Conservation (phyloP, 441 rosid genomes). For the Adansonia gregorii region DNA sequence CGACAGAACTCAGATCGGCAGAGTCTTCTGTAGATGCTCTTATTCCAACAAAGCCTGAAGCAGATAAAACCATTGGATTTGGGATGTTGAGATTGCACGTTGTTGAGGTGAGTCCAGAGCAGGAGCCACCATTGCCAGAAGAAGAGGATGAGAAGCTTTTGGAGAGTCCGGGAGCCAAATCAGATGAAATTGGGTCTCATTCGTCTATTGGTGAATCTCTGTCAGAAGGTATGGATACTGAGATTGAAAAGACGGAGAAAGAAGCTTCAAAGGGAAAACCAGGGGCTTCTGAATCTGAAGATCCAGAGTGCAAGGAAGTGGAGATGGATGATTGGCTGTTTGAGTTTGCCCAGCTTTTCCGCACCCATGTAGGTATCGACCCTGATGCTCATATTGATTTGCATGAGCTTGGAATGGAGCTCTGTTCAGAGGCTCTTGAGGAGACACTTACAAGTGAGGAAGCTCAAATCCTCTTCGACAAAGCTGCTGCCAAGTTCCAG, state of each 20-base stretch:
- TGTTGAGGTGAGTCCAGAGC: slow-evolving; percentile 89
- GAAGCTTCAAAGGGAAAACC: slow-evolving; percentile 56
- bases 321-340: slow-evolving; percentile 98
- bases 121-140: slow-evolving; percentile 71
- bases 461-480: slow-evolving; percentile 83
- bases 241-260: slow-evolving; percentile 53
- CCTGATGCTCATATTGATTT: slow-evolving; percentile 91
- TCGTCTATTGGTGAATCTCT: slow-evolving; percentile 58
- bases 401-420: slow-evolving; percentile 97
- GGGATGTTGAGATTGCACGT: slow-evolving; percentile 81
- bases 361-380: slow-evolving; percentile 84
- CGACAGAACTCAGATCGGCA: slow-evolving; percentile 74
- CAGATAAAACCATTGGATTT: slow-evolving; percentile 47
- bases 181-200: slow-evolving; percentile 54
- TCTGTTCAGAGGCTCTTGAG: slow-evolving; percentile 94
- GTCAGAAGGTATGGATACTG: slow-evolving; percentile 48
- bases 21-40: slow-evolving; percentile 63
- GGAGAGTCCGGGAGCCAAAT: slow-evolving; percentile 56
- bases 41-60: slow-evolving; percentile 54
- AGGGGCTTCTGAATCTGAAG: slow-evolving; percentile 57
- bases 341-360: slow-evolving; percentile 94
- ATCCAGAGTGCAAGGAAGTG: slow-evolving; percentile 73
- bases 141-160: slow-evolving; percentile 81
- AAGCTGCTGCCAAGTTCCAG: slow-evolving; percentile 89
- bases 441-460: slow-evolving; percentile 87